Evolutionary conservation across 2,329 filamentous ascomycete genomes (phyloP), one percentile per base, ranked within the genome.

Genomic region (Dactylellina haptotyla): DNA sequence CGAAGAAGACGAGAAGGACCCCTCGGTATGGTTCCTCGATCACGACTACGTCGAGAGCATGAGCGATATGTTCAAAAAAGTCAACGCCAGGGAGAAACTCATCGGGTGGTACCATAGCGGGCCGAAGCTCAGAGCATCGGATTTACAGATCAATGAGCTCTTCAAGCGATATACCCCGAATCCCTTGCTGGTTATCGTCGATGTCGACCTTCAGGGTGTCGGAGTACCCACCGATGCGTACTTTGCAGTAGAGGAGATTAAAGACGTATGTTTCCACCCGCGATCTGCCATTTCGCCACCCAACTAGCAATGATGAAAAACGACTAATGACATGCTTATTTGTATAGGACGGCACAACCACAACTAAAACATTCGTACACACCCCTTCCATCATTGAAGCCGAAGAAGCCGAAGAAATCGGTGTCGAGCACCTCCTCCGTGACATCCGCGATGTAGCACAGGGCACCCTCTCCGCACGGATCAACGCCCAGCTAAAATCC

Each of bases 21-120:
- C 94, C 2, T 96, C 94, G 34, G 95, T 99, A 80, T 99, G 95
- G 95, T 99, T 98, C 81, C 84, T 99, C 76, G 95, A 99, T 82
- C 95, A 99, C 86, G 98, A 98, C 87, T 99, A 97, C 80, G 91
- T 99, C 82, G 95, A 99, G 83, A 92, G 90, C 78, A 99, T 99
- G 95, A 96, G 95, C 84, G 95, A 98, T 83, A 99, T 99, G 95
- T 99, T 99, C 87, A 99, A 99, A 86, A 98, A 98, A 84, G 93
- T 99, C 86, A 99, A 99, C 84, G 95, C 95, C 75, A 87, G 92
- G 76, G 95, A 99, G 85, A 98, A 98, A 88, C 87, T 99, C 81
- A 96, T 99, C 86, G 95, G 95, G 80, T 99, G 95, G 95, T 99
- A 99, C 83, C 95, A 99, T 83, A 96, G 95, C 18, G 95, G 95